A percentile compares a stretch with the other conserved stretches of the same genome.
These are phyloP conservation scores for Cadophora sp. DNA, from an alignment of 2,329 filamentous ascomycete genomes.

Conservation along the genomic window DNA sequence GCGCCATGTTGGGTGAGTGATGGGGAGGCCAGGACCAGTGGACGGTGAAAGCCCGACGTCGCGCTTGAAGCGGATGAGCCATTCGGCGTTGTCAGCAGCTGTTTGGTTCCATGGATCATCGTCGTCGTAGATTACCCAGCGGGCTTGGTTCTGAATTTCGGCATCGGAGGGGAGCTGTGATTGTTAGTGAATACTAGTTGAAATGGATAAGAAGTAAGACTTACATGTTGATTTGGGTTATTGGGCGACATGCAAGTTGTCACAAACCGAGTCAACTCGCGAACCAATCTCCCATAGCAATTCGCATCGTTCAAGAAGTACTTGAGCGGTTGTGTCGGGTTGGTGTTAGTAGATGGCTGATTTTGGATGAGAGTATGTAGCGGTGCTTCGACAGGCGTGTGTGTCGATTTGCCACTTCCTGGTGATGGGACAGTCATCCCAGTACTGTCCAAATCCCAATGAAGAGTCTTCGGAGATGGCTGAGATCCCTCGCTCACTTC, in stretches of 20 bases:
- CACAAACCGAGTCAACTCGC: constrained; percentile 60
- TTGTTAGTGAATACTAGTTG: background rate
- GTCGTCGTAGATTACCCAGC: constrained; percentile 69
- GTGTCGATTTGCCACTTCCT: background rate
- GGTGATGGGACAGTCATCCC: constrained; percentile 27
- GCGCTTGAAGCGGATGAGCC: constrained; percentile 68
- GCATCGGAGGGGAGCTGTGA: constrained; percentile 57
- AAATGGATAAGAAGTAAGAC: background rate
- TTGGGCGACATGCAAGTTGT: constrained; percentile 61
- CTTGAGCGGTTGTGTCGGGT: constrained; percentile 37
- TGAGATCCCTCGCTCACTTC: constrained; percentile 17
- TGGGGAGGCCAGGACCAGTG: constrained; percentile 57
- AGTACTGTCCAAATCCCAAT: constrained; percentile 40
- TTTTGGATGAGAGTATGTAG: constrained; percentile 32
- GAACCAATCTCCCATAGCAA: constrained; percentile 62
- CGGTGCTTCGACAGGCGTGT: constrained; percentile 25
- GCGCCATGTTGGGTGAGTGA: constrained; percentile 51
- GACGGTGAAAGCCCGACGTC: constrained; percentile 58
- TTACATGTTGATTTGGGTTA: constrained; percentile 61
- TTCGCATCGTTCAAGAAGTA: constrained; percentile 66
- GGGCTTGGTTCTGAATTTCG: constrained; percentile 69
- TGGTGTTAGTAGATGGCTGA: constrained; percentile 41
- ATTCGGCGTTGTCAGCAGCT: constrained; percentile 67
- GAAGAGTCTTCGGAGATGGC: constrained; percentile 34
- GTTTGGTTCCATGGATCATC: constrained; percentile 71